Percentiles rank a stretch among this genome's conserved stretches.
These are phyloP conservation scores for Cornus controversa DNA, from an alignment of 148 eudicot genomes.

Conservation along the genomic window DNA sequence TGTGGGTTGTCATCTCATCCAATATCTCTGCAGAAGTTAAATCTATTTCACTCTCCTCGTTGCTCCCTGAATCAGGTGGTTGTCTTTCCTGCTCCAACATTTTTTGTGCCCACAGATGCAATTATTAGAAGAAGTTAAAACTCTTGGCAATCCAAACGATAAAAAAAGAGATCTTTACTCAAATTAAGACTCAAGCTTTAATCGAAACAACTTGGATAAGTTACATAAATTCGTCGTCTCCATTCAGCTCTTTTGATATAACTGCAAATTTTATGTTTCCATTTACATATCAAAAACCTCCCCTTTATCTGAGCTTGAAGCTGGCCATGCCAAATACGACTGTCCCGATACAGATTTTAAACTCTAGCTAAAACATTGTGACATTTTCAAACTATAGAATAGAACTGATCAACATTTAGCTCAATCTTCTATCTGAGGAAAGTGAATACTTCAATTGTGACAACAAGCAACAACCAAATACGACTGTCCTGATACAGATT, in stretches of 20 bases:
- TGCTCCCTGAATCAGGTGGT: conserved; percentile 13
- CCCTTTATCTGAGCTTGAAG: not conserved
- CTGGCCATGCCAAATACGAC: not conserved
- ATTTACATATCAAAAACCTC: too few species aligned
- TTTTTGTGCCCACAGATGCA: not conserved
- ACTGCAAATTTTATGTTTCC: not conserved
- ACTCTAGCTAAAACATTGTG: too few species aligned
- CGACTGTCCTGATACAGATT: not conserved
- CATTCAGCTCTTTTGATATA: not conserved
- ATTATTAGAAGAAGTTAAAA: not conserved
- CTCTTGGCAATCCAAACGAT: not conserved
- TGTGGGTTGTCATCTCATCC: conserved; percentile 71
- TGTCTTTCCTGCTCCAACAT: conserved; percentile 37
- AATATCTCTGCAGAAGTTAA: conserved; percentile 54
- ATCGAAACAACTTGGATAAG: not conserved
- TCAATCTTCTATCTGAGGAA: too few species aligned
- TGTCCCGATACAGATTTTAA: not conserved
- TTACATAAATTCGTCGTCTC: not conserved
- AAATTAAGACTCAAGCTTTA: not conserved
- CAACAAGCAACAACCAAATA: too few species aligned
- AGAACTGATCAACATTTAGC: too few species aligned
- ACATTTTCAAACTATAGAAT: not conserved
- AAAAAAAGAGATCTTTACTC: not conserved
- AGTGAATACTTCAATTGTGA: too few species aligned
- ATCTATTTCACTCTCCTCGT: conserved; percentile 26